Evolutionary conservation across 768 basidiomycete genomes (phyloP), one percentile per base, ranked within the genome.

Genomic region (Heimioporus sp.): DNA sequence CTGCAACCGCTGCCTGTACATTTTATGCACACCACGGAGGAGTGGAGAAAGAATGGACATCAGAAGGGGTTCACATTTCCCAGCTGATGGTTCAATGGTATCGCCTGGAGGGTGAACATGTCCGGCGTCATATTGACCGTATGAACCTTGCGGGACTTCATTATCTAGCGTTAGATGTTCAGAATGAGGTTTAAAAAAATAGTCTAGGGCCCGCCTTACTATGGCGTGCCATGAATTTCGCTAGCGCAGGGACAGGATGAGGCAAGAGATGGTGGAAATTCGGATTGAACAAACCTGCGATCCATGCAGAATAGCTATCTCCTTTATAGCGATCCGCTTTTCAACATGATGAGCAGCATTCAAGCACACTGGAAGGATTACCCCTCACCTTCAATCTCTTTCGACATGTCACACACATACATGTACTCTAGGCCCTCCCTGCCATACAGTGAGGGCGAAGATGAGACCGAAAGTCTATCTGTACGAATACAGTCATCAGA

Each of bases 381-480:
- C 5, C 24, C 6, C 46, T 28, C 16, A 64, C 68, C 53, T 43
- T 65, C 56, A 7, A 69, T 57, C 19, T 70, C 66, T 32, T 62
- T 69, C 37, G 70, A 55, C 31, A 69, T 7, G 5, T 58, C 51
- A 13, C 69, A 17, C 68, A 68, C 68, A 7, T 28, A 28, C 24
- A 28, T 28, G n/a, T 58, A 60, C 35, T 37, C 54, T 10, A 68
- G 48, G 30, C 55, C 56, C 5, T 55, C 11, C 51, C 54, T 63
- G 45, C 35, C 39, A 19, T 64, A 68, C 16, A 66, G 66, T 11
- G 66, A 68, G 8, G 66, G 70, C 41, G 66, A 70, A 46, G 68
- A 68, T 19, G 70, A 70, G 0, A 62, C 64, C 35, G 64, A 49
- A 15, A 70, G 36, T 35, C 68, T 59, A 46, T 68, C 66, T 68